phyloP scores from a whole-genome alignment of 306 rosid species.

The Luffa aegyptiaca region DNA sequence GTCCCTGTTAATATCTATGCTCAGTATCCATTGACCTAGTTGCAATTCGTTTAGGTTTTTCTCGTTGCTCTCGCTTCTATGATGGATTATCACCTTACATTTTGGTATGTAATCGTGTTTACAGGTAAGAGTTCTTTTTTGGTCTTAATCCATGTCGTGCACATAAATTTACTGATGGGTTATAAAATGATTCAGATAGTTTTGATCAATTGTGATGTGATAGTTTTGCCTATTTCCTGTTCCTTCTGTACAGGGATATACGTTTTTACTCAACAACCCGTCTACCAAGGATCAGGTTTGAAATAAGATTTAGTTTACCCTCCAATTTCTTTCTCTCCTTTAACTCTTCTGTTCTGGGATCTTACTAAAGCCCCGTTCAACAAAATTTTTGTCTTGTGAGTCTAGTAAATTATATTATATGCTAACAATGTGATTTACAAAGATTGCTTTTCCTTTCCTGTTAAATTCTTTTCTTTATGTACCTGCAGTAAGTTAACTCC shows the following conservation, averaged over 20 bases:
- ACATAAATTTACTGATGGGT: background rate
- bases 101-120: constrained; percentile 62
- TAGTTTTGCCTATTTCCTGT: constrained; percentile 9
- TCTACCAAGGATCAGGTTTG: constrained; percentile 61
- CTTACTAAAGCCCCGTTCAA: background rate
- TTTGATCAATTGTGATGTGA: background rate
- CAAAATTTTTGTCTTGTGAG: background rate
- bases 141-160: background rate
- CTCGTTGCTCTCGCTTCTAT: constrained; percentile 52
- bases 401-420: background rate
- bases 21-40: background rate
- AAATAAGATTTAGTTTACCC: constrained; percentile 9
- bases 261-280: constrained; percentile 68
- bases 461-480: constrained; percentile 29
- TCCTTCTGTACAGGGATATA: constrained; percentile 50
- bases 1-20: constrained; percentile 8
- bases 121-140: constrained; percentile 39
- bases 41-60: constrained; percentile 51
- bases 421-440: constrained; percentile 8
- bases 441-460: constrained; percentile 5
- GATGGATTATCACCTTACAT: constrained; percentile 66
- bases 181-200: background rate
- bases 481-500: constrained; percentile 68
- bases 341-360: background rate
- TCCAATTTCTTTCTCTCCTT: background rate